Percentiles rank a stretch among this genome's conserved stretches.
Conservation (phyloP, 805 yeast genomes). For the Candida sithepensis region DNA sequence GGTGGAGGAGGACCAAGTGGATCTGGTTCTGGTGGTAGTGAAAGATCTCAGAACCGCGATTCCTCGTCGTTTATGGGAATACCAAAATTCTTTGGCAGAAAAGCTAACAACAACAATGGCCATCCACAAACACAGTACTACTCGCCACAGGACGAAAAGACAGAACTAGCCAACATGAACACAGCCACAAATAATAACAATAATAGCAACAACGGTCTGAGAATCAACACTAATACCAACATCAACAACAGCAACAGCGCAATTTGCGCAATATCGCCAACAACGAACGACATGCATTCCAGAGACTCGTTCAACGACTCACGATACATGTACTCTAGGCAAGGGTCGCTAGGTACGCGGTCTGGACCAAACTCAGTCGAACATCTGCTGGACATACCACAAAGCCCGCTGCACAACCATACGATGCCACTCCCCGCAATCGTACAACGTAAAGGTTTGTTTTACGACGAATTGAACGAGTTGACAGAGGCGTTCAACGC, state of each 20-base stretch:
- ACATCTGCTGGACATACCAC: slow-evolving; percentile 5
- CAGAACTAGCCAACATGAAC: too few relatives aligned
- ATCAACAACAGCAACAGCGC: not conserved
- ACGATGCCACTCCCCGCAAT: slow-evolving; percentile 20
- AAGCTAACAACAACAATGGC: too few relatives aligned
- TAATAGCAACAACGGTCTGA: too few relatives aligned
- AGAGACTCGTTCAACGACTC: slow-evolving; percentile 2
- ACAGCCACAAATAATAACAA: not conserved
- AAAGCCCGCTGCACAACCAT: slow-evolving; percentile 5
- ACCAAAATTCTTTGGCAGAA: not conserved
- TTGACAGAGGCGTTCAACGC: slow-evolving; percentile 84
- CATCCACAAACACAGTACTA: not conserved
- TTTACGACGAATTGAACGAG: slow-evolving; percentile 84
- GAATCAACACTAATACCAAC: too few relatives aligned
- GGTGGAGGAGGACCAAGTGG: not conserved
- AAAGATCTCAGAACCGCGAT: not conserved
- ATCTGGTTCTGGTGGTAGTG: not conserved
- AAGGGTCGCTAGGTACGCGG: slow-evolving; percentile 8
- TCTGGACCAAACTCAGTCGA: slow-evolving; percentile 12
- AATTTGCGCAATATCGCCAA: not conserved
- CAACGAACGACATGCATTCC: not conserved
- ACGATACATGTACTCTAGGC: slow-evolving; percentile 3
- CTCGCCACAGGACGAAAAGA: not conserved
- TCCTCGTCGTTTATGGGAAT: not conserved
- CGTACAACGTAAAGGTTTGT: slow-evolving; percentile 35